A percentile compares a stretch with the other conserved stretches of the same genome.
Evolutionary conservation across 1,284 basidiomycete genomes (phyloP).

Genomic region (Boletus semigastroideus): DNA sequence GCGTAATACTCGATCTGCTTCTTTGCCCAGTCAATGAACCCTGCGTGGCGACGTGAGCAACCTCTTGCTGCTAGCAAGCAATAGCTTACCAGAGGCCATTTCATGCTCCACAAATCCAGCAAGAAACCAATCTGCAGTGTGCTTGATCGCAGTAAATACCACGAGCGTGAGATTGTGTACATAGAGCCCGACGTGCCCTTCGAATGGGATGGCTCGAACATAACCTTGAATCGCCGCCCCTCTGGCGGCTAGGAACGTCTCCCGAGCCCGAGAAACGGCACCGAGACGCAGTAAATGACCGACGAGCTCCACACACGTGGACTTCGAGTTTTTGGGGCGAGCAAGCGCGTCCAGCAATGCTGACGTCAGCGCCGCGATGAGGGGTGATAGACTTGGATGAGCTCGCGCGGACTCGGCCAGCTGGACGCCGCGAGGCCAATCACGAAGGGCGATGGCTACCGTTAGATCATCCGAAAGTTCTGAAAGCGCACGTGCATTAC

Average conservation of each 20-base stretch:
- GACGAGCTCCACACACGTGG: conserved; percentile 70
- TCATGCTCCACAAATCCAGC: conserved; percentile 94
- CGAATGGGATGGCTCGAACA: conserved; percentile 85
- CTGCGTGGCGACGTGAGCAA: conserved; percentile 40
- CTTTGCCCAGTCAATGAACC: conserved; percentile 94
- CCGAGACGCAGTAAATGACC: conserved; percentile 73
- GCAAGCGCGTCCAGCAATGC: conserved; percentile 77
- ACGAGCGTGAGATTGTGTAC: conserved; percentile 82
- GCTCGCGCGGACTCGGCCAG: conserved; percentile 83
- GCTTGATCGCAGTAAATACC: conserved; percentile 87
- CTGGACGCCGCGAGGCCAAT: conserved; percentile 84
- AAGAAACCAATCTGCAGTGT: conserved; percentile 98
- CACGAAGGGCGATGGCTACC: conserved; percentile 86
- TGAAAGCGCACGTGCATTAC: conserved; percentile 81
- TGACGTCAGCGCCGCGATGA: conserved; percentile 70
- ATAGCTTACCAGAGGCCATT: conserved; percentile 79
- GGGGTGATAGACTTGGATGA: conserved; percentile 60
- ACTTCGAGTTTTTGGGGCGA: conserved; percentile 77
- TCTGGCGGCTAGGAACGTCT: conserved; percentile 81
- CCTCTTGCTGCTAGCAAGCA: not conserved
- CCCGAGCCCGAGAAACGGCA: conserved; percentile 77
- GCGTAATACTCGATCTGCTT: conserved; percentile 83
- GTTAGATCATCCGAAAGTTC: conserved; percentile 92
- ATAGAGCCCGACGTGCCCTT: conserved; percentile 85
- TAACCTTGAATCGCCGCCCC: conserved; percentile 74